These are phyloP conservation scores for Elongisporangium senticosum DNA, from an alignment of 352 stramenopile genomes.

Conservation along the genomic window DNA sequence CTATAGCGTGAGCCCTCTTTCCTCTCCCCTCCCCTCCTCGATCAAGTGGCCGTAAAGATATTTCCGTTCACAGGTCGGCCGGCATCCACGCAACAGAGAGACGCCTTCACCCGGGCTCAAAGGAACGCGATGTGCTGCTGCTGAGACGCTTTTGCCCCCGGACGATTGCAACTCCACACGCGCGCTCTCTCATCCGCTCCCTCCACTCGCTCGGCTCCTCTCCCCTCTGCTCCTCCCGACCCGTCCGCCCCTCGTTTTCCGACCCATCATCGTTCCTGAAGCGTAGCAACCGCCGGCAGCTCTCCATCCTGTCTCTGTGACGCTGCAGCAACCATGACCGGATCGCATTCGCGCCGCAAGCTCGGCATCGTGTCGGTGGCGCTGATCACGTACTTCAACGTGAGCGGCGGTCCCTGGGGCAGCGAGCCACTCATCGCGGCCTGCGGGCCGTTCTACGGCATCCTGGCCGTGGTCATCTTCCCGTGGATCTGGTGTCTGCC, in stretches of 20 bases:
- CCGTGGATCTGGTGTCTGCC: slow-evolving; percentile 69
- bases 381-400: slow-evolving; percentile 81
- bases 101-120: too few relatives aligned
- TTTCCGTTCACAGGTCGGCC: too few relatives aligned
- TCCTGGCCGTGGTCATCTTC: slow-evolving; percentile 60
- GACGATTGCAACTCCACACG: slow-evolving; percentile 4
- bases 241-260: background rate
- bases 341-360: slow-evolving; percentile 55
- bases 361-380: slow-evolving; percentile 61
- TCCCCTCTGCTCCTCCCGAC: background rate
- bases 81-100: background rate
- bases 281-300: background rate
- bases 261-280: slow-evolving; percentile 1
- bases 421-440: slow-evolving; percentile 56
- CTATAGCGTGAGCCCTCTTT: too few relatives aligned
- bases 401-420: slow-evolving; percentile 64
- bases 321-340: slow-evolving; percentile 30
- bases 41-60: too few relatives aligned
- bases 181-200: slow-evolving; percentile 10
- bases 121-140: slow-evolving; percentile 14
- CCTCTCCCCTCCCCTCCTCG: too few relatives aligned
- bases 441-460: slow-evolving; percentile 58
- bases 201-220: background rate
- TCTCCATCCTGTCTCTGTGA: background rate
- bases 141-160: slow-evolving; percentile 12